A percentile compares a stretch with the other conserved stretches of the same genome.
phyloP scores from a whole-genome alignment of 1,284 basidiomycete species.

The Papiliotrema flavescens region DNA sequence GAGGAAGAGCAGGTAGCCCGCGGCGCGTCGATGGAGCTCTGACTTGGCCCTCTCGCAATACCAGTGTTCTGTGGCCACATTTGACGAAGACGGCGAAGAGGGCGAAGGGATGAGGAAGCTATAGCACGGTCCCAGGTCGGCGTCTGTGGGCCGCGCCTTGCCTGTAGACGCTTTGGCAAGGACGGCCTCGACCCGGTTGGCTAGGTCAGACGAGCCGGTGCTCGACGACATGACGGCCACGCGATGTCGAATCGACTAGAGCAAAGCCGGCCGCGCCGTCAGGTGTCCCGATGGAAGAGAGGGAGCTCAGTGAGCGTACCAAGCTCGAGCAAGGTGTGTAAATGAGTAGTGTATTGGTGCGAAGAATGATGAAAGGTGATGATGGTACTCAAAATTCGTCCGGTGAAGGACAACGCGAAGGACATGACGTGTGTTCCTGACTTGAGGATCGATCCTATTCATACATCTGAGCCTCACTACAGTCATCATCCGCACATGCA shows the following conservation, averaged over 20 bases:
- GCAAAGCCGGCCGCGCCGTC: too few species aligned
- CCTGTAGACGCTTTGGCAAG: constrained; percentile 21
- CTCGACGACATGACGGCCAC: too few species aligned
- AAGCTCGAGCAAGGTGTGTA: not conserved
- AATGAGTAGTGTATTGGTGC: too few species aligned
- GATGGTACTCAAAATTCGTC: not conserved
- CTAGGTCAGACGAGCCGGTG: not conserved
- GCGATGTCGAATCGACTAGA: too few species aligned
- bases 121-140: constrained; percentile 57
- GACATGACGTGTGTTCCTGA: not conserved
- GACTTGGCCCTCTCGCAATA: constrained; percentile 32
- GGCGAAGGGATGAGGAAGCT: constrained; percentile 53
- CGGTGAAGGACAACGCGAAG: too few species aligned
- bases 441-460: not conserved
- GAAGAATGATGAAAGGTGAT: too few species aligned
- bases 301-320: not conserved
- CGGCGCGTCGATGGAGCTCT: constrained; percentile 49
- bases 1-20: constrained; percentile 72
- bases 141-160: constrained; percentile 47
- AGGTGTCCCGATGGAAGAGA: not conserved
- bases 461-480: too few species aligned
- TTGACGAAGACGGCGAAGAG: not conserved
- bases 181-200: constrained; percentile 33
- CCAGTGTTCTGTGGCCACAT: constrained; percentile 27
- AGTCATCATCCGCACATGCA: too few species aligned